A percentile compares a stretch with the other conserved stretches of the same genome.
These are phyloP conservation scores for Rhazya stricta DNA, from an alignment of 257 asterid genomes.

Conservation along the genomic window DNA sequence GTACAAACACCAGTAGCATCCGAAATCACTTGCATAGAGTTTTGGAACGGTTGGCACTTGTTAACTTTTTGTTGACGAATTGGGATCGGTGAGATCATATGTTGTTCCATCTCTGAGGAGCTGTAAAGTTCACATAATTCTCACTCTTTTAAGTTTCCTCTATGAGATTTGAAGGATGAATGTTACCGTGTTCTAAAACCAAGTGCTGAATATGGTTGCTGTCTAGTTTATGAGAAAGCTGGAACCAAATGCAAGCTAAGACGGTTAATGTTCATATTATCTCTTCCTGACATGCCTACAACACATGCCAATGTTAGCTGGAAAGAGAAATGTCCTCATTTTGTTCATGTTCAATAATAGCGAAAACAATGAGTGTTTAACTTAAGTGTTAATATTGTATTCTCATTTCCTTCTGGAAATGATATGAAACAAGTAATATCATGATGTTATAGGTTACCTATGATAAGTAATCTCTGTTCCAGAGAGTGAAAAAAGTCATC, in stretches of 20 bases:
- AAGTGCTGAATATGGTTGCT: not conserved
- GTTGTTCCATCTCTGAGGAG: not conserved
- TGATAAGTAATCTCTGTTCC: not conserved
- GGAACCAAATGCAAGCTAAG: not conserved
- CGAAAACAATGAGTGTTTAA: too few relatives aligned
- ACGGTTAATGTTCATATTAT: not conserved
- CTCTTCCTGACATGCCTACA: not conserved
- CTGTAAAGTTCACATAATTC: not conserved
- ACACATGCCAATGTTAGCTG: not conserved
- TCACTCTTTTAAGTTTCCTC: not conserved
- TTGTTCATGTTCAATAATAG: not conserved
- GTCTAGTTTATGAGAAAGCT: not conserved
- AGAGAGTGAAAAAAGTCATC: not conserved
- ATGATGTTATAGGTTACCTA: not conserved
- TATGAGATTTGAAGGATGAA: not conserved
- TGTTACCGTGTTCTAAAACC: not conserved
- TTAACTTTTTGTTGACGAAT: not conserved
- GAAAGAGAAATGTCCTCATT: not conserved
- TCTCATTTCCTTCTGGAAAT: not conserved
- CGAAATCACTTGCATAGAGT: not conserved
- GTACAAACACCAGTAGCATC: not conserved
- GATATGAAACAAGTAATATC: not conserved
- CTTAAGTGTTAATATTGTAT: too few relatives aligned
- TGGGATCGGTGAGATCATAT: not conserved
- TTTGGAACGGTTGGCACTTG: not conserved